These are phyloP conservation scores for Penicillium griseofulvum DNA, from an alignment of 2,329 filamentous ascomycete genomes.

Conservation along the genomic window DNA sequence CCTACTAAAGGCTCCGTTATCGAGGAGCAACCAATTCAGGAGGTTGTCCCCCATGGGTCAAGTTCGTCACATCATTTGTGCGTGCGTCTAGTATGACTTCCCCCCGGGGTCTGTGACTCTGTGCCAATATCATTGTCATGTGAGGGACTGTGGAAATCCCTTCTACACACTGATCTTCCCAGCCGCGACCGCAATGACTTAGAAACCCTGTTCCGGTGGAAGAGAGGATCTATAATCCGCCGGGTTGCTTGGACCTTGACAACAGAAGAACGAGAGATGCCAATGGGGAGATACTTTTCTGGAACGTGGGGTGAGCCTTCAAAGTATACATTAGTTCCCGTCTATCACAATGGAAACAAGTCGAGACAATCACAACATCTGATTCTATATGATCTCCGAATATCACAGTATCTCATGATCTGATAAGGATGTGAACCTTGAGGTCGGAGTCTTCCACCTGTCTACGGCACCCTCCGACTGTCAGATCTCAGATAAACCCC, in stretches of 20 bases:
- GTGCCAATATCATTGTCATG: no score
- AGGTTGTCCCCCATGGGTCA: background rate
- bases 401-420: background rate
- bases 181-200: no score
- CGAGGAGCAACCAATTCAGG: no score
- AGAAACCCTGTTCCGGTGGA: no score
- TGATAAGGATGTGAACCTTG: background rate
- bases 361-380: background rate
- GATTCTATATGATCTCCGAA: background rate
- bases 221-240: no score
- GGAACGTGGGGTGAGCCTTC: background rate
- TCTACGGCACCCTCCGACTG: conserved; percentile 6
- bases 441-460: conserved; percentile 7
- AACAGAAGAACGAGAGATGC: background rate
- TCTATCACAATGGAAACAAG: background rate
- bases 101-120: no score
- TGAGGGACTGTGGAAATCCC: no score
- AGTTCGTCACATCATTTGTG: background rate
- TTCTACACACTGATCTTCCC: no score
- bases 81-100: no score
- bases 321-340: background rate
- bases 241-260: no score
- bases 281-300: background rate
- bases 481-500: conserved; percentile 4
- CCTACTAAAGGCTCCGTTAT: no score